phyloP scores from a whole-genome alignment of 345 rosid genomes.

The Corchorus olitorius region DNA sequence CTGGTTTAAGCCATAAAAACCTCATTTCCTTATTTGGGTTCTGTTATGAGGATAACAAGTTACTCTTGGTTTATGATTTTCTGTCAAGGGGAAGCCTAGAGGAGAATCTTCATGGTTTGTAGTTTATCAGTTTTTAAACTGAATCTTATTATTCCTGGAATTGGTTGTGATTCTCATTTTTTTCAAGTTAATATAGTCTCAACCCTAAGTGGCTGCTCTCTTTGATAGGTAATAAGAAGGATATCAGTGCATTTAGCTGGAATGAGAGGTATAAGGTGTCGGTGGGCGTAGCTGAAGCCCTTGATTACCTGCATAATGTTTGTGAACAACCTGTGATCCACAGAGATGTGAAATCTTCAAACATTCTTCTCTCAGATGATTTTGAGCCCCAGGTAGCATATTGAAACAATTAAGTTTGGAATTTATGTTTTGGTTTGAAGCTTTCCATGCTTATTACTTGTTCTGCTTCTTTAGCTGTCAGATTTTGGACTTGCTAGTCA shows the following conservation, averaged over 20 bases:
- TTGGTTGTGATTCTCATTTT: neutral
- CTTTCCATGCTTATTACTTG: conserved; percentile 26
- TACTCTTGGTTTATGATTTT: conserved; percentile 80
- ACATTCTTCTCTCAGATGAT: conserved; percentile 87
- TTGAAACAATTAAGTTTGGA: neutral
- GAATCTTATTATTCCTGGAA: neutral
- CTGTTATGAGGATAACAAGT: conserved; percentile 67
- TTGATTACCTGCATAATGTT: conserved; percentile 74
- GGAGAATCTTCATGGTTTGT: conserved; percentile 76
- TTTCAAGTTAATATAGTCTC: neutral
- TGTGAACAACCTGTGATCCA: conserved; percentile 79
- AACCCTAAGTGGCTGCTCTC: neutral
- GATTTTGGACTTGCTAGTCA: conserved; percentile 94
- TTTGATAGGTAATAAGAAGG: conserved; percentile 60
- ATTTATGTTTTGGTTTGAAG: neutral
- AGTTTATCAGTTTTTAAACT: neutral
- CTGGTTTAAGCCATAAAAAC: conserved; percentile 74
- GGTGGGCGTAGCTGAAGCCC: conserved; percentile 85
- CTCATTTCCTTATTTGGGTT: conserved; percentile 82
- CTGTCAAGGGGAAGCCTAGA: conserved; percentile 95
- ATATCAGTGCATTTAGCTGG: conserved; percentile 67
- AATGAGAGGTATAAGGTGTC: conserved; percentile 83
- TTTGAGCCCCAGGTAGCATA: conserved; percentile 85
- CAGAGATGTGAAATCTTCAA: conserved; percentile 94
- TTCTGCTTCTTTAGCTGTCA: conserved; percentile 65